Evolutionary conservation across 306 rosid species (phyloP).

Genomic region (Datisca glomerata): DNA sequence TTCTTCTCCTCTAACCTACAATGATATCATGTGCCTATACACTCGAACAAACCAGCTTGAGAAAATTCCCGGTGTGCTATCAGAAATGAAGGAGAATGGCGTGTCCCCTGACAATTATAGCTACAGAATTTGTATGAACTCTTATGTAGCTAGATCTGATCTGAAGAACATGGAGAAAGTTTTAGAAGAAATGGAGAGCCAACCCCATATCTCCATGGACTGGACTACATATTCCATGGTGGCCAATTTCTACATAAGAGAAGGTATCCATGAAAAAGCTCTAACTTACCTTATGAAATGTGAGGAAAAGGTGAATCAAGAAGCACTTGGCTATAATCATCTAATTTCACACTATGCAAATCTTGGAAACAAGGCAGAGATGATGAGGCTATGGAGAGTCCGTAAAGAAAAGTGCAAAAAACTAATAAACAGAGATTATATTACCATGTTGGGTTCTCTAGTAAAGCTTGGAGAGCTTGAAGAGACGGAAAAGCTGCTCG

Average conservation of each 20-base stretch:
- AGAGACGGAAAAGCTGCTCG: slow-evolving; percentile 32
- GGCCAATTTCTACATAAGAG: slow-evolving; percentile 44
- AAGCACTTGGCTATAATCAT: slow-evolving; percentile 37
- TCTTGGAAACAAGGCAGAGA: slow-evolving; percentile 31
- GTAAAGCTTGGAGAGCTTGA: slow-evolving; percentile 53
- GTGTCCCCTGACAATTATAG: slow-evolving; percentile 44
- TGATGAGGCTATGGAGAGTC: slow-evolving; percentile 54
- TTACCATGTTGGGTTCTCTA: slow-evolving; percentile 45
- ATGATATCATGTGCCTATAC: slow-evolving; percentile 56
- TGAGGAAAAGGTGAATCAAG: slow-evolving; percentile 31
- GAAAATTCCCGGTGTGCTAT: slow-evolving; percentile 41
- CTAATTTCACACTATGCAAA: slow-evolving; percentile 41
- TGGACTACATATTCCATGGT: slow-evolving; percentile 50
- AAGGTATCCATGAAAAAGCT: slow-evolving; percentile 41
- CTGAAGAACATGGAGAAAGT: slow-evolving; percentile 41
- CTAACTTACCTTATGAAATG: slow-evolving; percentile 34
- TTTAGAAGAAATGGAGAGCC: slow-evolving; percentile 43
- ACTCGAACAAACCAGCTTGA: slow-evolving; percentile 26
- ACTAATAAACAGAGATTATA: slow-evolving; percentile 54
- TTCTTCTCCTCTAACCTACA: slow-evolving; percentile 32
- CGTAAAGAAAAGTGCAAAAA: slow-evolving; percentile 39
- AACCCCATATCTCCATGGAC: slow-evolving; percentile 21
- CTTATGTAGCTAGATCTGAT: slow-evolving; percentile 43
- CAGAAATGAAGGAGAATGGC: slow-evolving; percentile 43
- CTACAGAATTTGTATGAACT: slow-evolving; percentile 48